A percentile compares a stretch with the other conserved stretches of the same genome.
These are phyloP conservation scores for Rubus idaeus DNA, from an alignment of 306 rosid genomes.

Conservation along the genomic window DNA sequence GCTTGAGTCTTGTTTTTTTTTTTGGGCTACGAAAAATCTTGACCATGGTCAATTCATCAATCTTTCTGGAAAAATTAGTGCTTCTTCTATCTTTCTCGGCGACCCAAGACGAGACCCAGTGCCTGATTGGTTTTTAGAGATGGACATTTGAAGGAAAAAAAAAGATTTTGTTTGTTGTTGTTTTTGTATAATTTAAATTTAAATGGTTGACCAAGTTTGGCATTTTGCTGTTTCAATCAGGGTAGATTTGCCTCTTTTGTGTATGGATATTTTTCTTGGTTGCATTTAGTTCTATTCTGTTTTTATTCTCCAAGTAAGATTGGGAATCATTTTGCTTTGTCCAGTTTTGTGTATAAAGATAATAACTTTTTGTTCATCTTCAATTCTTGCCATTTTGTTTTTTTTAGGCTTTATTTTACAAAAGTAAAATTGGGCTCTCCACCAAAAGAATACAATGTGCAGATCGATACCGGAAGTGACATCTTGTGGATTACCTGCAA, in stretches of 20 bases:
- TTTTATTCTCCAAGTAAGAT: background rate
- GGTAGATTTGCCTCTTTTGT: constrained; percentile 28
- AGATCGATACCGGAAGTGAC: constrained; percentile 95
- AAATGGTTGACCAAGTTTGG: constrained; percentile 25
- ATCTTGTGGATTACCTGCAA: constrained; percentile 91
- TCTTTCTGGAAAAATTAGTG: background rate
- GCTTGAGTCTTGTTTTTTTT: background rate
- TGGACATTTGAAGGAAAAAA: background rate
- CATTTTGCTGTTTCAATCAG: constrained; percentile 20
- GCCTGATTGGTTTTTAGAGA: background rate
- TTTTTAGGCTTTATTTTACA: constrained; percentile 77
- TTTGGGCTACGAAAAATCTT: background rate
- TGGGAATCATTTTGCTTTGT: background rate
- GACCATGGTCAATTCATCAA: background rate
- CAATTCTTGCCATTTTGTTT: constrained; percentile 27
- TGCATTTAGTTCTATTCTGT: constrained; percentile 12
- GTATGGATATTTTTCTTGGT: constrained; percentile 23
- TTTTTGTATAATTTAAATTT: background rate
- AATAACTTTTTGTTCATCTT: background rate
- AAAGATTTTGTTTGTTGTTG: background rate
- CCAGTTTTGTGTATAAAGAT: background rate
- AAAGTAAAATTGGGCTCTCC: constrained; percentile 91
- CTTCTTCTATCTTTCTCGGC: background rate
- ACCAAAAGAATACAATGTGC: constrained; percentile 82
- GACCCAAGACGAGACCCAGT: background rate